Evolutionary conservation across 768 basidiomycete species (phyloP), one percentile per base, ranked within the genome.

Genomic region (Boletus sp.): DNA sequence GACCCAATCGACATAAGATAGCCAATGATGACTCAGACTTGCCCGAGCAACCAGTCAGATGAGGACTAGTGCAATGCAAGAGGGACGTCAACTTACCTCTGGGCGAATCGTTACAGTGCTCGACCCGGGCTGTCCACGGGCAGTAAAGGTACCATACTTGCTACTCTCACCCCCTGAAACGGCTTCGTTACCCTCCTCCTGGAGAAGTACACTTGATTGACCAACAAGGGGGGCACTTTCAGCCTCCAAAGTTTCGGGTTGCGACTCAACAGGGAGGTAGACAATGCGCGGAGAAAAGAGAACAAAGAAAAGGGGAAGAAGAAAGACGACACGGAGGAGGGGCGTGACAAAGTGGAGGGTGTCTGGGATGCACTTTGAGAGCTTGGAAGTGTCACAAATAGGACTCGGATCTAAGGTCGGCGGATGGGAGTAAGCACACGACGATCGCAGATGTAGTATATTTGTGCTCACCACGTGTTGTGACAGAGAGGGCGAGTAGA

Each of bases 91-190:
- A 27, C 64, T 57, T 17, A 68, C 63, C 54, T 54, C 39, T 9
- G 50, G 29, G n/a, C 23, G 43, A 25, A n/a, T 27, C n/a, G 47
- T 19, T 2, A 43, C 38, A 17, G 39, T 38, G 15, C 29, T 30
- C 5, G 54, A 50, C 32, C 47, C 46, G 21, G 60, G 41, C 19
- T 61, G 67, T 45, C 33, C 58, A 6, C 44, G 61, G 15, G 48
- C 37, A 11, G 73, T 75, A 77, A 90, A 90, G 13, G 90, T 91
- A 15, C 90, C 90, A 65, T 92, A 92, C 68, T 88, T 90, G 69
- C 74, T 77, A 19, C 49, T 79, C 76, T 46, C 71, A 63, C 45
- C 47, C 0, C 64, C 61, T 1, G 58, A 37, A 69, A 67, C 54
- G 73, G 53, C 73, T 30, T 76, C 72, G 34, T 67, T 68, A 25